These are phyloP conservation scores for Candida tibetensis DNA, from an alignment of 805 yeast species.

Conservation along the genomic window DNA sequence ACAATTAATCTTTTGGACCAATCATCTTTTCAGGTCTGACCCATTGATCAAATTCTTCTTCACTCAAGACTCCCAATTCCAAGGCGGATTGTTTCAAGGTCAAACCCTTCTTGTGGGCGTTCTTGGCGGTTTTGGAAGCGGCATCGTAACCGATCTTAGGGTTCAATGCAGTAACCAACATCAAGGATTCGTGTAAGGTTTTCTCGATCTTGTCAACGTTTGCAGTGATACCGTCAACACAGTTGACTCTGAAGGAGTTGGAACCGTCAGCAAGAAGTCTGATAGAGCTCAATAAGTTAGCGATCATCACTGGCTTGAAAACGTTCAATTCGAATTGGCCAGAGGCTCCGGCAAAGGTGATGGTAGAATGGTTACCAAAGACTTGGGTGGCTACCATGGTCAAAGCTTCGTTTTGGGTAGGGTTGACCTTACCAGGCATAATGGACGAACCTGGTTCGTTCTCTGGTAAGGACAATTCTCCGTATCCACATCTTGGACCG, in stretches of 20 bases:
- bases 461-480: slow-evolving; percentile 92
- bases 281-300: slow-evolving; percentile 83
- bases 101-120: slow-evolving; percentile 96
- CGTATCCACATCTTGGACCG: slow-evolving; percentile 99
- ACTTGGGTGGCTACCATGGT: slow-evolving; percentile 98
- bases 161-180: slow-evolving; percentile 98
- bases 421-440: slow-evolving; percentile 99
- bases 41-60: slow-evolving; percentile 92
- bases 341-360: slow-evolving; percentile 96
- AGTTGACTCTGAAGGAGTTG: slow-evolving; percentile 86
- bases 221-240: slow-evolving; percentile 93
- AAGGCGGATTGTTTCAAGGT: slow-evolving; percentile 93
- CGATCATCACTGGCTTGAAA: slow-evolving; percentile 93
- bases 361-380: slow-evolving; percentile 92
- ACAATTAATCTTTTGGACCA: slow-evolving; percentile 68
- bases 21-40: slow-evolving; percentile 98
- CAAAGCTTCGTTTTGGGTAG: slow-evolving; percentile 97
- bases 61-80: slow-evolving; percentile 80
- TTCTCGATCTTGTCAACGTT: slow-evolving; percentile 84
- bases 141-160: slow-evolving; percentile 98
- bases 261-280: slow-evolving; percentile 88
- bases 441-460: slow-evolving; percentile 99
- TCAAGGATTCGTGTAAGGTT: slow-evolving; percentile 87
- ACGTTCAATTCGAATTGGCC: slow-evolving; percentile 99
- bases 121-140: slow-evolving; percentile 97